These are phyloP conservation scores for Ochetophila trinervis DNA, from an alignment of 306 rosid species.

Conservation along the genomic window DNA sequence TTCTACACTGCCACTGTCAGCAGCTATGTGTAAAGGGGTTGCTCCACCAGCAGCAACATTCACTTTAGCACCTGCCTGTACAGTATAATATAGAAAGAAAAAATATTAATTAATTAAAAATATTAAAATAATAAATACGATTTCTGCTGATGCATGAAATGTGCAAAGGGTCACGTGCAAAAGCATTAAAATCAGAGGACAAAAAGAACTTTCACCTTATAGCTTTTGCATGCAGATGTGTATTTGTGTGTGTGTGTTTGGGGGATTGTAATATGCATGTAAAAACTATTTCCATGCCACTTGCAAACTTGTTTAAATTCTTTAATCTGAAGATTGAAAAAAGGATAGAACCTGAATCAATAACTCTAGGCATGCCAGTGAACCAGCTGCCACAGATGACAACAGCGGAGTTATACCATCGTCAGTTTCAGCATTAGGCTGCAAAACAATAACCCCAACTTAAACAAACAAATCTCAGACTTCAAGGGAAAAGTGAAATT, in stretches of 20 bases:
- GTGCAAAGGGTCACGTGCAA: not conserved
- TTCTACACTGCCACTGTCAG: conserved; percentile 67
- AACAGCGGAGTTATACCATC: conserved; percentile 83
- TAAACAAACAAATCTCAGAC: conserved; percentile 8
- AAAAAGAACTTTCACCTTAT: too few relatives aligned
- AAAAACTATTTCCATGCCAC: conserved; percentile 12
- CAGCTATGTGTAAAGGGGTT: conserved; percentile 86
- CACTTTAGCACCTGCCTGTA: conserved; percentile 83
- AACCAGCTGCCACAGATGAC: conserved; percentile 88
- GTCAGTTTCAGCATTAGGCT: conserved; percentile 92
- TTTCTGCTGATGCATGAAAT: not conserved
- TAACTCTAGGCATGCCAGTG: conserved; percentile 75
- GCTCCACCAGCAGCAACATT: conserved; percentile 93
- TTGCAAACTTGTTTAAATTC: not conserved
- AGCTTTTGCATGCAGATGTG: too few relatives aligned
- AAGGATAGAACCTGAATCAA: conserved; percentile 66
- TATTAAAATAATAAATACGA: not conserved
- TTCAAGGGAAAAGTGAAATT: not conserved
- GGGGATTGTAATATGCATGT: not conserved
- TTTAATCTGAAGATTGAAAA: conserved; percentile 14
- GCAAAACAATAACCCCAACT: conserved; percentile 32
- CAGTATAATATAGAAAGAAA: conserved; percentile 14
- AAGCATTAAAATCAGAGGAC: too few relatives aligned
- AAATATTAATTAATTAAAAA: conserved; percentile 1
- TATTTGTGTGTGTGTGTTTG: too few relatives aligned